Base-by-base conservation (phyloP, 768 basidiomycete genomes). In the Auriscalpium microsporum region DNA sequence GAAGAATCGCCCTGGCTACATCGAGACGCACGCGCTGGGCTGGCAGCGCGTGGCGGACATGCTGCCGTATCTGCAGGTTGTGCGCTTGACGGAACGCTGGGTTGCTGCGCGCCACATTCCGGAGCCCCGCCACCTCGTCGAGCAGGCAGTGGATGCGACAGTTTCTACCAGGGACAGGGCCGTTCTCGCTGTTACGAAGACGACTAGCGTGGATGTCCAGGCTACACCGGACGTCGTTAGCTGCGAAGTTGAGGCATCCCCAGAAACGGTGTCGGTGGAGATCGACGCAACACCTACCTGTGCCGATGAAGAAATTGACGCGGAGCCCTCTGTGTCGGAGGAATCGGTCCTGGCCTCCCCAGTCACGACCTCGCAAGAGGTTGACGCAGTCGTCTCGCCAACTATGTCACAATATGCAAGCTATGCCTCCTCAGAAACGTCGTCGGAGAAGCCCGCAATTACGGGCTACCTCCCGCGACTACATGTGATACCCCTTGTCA, bases 41-140 rank as follows among this genome's bases (percentile, higher is more conserved):
- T 90, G 88, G 88, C 84, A 87, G 67, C 77, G 72, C 48, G 82
- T 82, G 33, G 74, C 75, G 1, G 86, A 88, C 50, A 79, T 77
- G 60, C 75, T 90, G 54, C 87, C 88, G n/a, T 81, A 82, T 65
- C 68, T 90, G 23, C 88, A 90, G 65, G 72, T 71, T 54, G 69
- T 90, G 57, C 84, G 88, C 23, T 67, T 79, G 44, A 70, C 75
- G 48, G 88, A 90, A 63, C 78, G 83, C 52, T 71, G 73, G 51
- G 78, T 62, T 65, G 68, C 60, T 53, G 64, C n/a, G 50, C 56
- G 52, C 52, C 58, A 62, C 46, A 16, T 50, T 16, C 54, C 56
- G 11, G 64, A 65, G 17, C 68, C 64, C 16, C 66, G 66, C 4
- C 58, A 58, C 28, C 67, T 65, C 52, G 59, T 67, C 10, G 75